Evolutionary conservation across 495 filamentous ascomycete genomes (phyloP), one percentile per base, ranked within the genome.

Genomic region (Chaetomidium leptoderma): DNA sequence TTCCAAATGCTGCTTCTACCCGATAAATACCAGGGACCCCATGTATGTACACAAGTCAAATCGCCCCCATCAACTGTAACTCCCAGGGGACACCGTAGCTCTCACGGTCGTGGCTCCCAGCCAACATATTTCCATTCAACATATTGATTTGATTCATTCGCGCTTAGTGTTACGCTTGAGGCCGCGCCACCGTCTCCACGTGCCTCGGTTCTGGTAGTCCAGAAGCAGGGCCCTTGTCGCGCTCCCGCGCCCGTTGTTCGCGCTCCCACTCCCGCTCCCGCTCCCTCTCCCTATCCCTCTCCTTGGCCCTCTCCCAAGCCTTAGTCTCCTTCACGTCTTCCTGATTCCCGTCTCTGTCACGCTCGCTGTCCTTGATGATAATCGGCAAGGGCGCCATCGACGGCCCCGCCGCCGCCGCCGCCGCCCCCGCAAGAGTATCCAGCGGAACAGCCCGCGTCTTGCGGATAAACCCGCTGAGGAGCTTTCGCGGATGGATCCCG

Each of bases 391-490:
- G 6, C 35, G 37, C 46, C 29, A 17, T 16, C 3, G 37, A 6
- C 19, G 27, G 19, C 24, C 23, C 36, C 37, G 61, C 46, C 27
- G 62, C 56, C 14, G 63, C 54, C 19, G 27, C 13, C 24, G 16
- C 36, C 37, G 61, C 46, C 27, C 60, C 56, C 14, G 63, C 54
- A 7, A 58, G 45, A 16, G 61, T 55, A 24, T 72, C 63, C 2
- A 64, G 62, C 19, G 64, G 63, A 3, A 67, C 67, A 23, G 63
- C 73, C 17, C 66, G 58, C 29, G 69, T 74, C 61, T 74, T 76
- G 27, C 70, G 63, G 30, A 78, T 75, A 30, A 81, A 68, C 11
- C 78, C 75, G 43, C 74, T 78, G 29, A 81, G 65, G 46, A 81
- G 79, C 56, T 72, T 73, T 6, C 75, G 66, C 32, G 73, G 65